phyloP scores from a whole-genome alignment of 2,329 filamentous ascomycete genomes.

The Neofusicoccum sp. region DNA sequence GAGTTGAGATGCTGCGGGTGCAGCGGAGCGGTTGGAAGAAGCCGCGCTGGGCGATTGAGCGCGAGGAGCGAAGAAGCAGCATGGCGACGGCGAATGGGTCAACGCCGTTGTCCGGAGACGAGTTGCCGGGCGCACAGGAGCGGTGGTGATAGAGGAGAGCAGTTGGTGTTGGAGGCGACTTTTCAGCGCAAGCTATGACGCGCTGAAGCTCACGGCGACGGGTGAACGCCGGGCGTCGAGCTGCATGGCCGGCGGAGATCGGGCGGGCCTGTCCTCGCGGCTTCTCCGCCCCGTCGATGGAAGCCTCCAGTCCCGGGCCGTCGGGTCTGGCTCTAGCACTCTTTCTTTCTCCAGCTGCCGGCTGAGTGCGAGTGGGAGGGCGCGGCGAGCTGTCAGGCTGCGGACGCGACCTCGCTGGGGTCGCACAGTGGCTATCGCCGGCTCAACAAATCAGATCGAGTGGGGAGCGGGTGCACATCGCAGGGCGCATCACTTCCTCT shows the following conservation, averaged over 20 bases:
- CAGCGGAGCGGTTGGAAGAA: not conserved
- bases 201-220: not conserved
- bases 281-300: not conserved
- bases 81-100: not conserved
- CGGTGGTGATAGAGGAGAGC: not conserved
- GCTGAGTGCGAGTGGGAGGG: not conserved
- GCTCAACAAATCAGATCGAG: constrained; percentile 16
- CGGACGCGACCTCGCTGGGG: not conserved
- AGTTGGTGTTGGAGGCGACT: not conserved
- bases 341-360: too few relatives aligned
- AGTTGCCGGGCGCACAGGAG: not conserved
- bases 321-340: not conserved
- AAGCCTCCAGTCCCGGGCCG: too few relatives aligned
- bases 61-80: constrained; percentile 6
- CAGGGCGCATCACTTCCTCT: not conserved
- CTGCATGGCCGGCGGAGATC: not conserved
- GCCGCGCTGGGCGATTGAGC: not conserved
- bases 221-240: not conserved
- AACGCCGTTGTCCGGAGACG: not conserved
- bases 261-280: not conserved
- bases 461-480: not conserved
- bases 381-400: not conserved
- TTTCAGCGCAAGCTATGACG: constrained; percentile 5
- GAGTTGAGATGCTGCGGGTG: constrained; percentile 34
- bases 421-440: constrained; percentile 6